phyloP scores from a whole-genome alignment of 192 early-diverging fungal species.

The Coemansia reversa region DNA sequence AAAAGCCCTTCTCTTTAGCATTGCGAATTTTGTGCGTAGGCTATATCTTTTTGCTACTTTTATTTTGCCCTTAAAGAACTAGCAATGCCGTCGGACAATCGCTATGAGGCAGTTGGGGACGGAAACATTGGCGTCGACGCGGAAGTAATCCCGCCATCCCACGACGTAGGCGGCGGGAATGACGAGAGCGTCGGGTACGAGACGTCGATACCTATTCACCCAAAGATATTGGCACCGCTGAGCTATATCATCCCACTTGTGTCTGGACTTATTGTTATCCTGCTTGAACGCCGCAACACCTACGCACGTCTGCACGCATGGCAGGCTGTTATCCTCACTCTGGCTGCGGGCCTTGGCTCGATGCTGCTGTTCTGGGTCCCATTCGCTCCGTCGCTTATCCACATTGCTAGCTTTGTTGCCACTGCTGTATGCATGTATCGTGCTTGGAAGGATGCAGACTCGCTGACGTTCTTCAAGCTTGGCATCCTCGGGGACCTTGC shows the following conservation, averaged over 20 bases:
- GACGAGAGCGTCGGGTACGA: constrained; percentile 52
- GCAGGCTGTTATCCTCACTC: constrained; percentile 43
- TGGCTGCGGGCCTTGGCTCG: constrained; percentile 23
- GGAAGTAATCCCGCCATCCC: constrained; percentile 36
- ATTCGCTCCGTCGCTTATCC: constrained; percentile 27
- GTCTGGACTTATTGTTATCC: constrained; percentile 31
- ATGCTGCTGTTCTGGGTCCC: constrained; percentile 50
- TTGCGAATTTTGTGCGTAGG: too few species aligned
- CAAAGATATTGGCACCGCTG: constrained; percentile 52
- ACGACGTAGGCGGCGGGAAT: constrained; percentile 18
- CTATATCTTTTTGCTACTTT: too few species aligned
- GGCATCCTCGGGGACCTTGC: constrained; percentile 50
- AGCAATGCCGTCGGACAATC: constrained; percentile 38
- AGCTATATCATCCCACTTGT: constrained; percentile 39
- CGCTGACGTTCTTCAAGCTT: constrained; percentile 53
- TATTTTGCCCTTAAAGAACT: too few species aligned
- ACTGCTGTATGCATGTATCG: constrained; percentile 30
- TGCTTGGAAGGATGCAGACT: constrained; percentile 48
- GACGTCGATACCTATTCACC: constrained; percentile 46
- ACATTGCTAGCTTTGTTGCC: constrained; percentile 30
- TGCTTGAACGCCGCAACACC: constrained; percentile 48
- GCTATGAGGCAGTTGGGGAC: constrained; percentile 49
- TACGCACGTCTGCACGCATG: constrained; percentile 51
- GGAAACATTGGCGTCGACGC: constrained; percentile 48
- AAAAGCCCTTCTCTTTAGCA: too few species aligned